Percentiles rank a stretch among this genome's conserved stretches.
These are phyloP conservation scores for Eremothecium coryli DNA, from an alignment of 1,139 yeast genomes.

Conservation along the genomic window DNA sequence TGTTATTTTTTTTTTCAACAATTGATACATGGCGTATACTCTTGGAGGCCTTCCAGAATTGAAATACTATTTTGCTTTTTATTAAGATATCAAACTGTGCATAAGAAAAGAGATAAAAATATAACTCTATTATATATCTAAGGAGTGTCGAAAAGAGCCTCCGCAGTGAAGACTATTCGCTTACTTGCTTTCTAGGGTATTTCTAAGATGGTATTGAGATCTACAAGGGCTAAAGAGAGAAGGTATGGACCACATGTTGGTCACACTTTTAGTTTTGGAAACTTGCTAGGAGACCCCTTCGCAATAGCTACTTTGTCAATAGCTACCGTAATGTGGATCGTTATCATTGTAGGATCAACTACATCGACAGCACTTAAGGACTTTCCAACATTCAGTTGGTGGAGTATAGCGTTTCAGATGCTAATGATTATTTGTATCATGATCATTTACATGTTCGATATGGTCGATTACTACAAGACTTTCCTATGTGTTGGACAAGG, in stretches of 20 bases:
- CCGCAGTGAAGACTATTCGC: too few relatives aligned
- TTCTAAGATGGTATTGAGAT: slow-evolving; percentile 15
- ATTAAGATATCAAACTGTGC: too few relatives aligned
- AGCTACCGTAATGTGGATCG: slow-evolving; percentile 65
- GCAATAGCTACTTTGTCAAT: slow-evolving; percentile 59
- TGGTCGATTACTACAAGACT: slow-evolving; percentile 58
- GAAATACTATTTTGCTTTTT: too few relatives aligned
- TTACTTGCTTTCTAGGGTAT: too few relatives aligned
- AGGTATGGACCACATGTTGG: slow-evolving; percentile 17
- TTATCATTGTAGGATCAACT: slow-evolving; percentile 80
- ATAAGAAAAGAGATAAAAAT: too few relatives aligned
- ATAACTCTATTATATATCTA: too few relatives aligned
- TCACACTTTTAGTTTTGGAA: slow-evolving; percentile 35
- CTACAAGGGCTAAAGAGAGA: slow-evolving; percentile 19
- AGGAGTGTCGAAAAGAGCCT: too few relatives aligned
- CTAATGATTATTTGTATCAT: slow-evolving; percentile 48
- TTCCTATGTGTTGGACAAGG: slow-evolving; percentile 32
- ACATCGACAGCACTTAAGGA: slow-evolving; percentile 40
- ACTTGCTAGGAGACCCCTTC: slow-evolving; percentile 59
- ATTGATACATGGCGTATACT: too few relatives aligned
- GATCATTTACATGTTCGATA: slow-evolving; percentile 55
- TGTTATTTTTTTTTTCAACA: too few relatives aligned
- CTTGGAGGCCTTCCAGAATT: too few relatives aligned
- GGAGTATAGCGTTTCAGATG: slow-evolving; percentile 88
- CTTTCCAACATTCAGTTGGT: slow-evolving; percentile 88